Evolutionary conservation across 1,284 basidiomycete genomes (phyloP), one percentile per base, ranked within the genome.

Genomic region (Blastosporella zonata): DNA sequence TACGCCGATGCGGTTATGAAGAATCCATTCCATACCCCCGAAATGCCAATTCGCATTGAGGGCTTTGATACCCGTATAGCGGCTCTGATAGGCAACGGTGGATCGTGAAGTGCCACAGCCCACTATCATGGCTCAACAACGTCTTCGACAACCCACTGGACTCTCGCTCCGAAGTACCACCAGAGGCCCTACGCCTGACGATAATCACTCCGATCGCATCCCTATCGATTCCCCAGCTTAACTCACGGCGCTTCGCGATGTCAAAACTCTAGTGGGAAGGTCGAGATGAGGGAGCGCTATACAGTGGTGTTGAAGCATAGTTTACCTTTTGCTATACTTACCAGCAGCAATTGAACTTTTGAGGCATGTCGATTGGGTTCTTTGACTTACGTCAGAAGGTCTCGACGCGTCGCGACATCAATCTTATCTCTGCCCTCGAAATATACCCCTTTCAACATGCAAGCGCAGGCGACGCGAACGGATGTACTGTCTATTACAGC

Each of bases 1-100:
- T 97, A 95, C 71, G 78, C 93, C 1, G 95, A 97, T 63, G 85
- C 90, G 3, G 94, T 97, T 46, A 97, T 97, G 93, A 98, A 99
- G 77, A 98, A 98, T 64, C 97, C 97, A 0, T 99, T 99, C 71
- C 94, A 99, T 66, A 97, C 93, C 2, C 89, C 90, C 21, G 97
- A 99, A 69, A 99, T 99, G 96, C 97, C 97, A 1, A 96, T 99
- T 58, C 84, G 96, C 42, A 90, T 80, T 44, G 89, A 94, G 59
- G 83, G 81, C 7, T 99, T 99, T 62, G 96, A 99, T 62, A 73
- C 69, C 29, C 81, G 84, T 33, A 82, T 91, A 45, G 70, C 74
- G 10, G 62, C 75, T 8, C 67, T 90, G 34, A 73, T 89, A 58
- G 83, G 81, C 18, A 67, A 63, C 42, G 74, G 76, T 22, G 62